Conservation (phyloP, 441 rosid species). For the Oxalis stricta region DNA sequence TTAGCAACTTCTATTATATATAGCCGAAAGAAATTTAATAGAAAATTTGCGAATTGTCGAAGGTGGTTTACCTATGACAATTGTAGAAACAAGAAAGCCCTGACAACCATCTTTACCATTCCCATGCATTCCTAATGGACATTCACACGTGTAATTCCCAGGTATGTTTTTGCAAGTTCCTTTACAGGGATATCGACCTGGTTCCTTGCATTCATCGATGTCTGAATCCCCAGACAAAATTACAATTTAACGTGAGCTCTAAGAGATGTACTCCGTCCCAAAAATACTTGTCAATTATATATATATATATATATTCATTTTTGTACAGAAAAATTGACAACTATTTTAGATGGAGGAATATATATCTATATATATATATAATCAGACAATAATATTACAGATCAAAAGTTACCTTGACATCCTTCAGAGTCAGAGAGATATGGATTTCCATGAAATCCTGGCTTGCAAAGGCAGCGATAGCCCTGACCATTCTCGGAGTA, state of each 20-base stretch:
- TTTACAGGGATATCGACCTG: not conserved
- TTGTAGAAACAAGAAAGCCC: not conserved
- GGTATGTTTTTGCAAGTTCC: not conserved
- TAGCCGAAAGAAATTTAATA: too few relatives aligned
- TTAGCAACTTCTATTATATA: too few relatives aligned
- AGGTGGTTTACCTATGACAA: not conserved
- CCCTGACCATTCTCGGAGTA: conserved; percentile 3
- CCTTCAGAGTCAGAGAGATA: conserved; percentile 2
- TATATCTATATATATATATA: too few relatives aligned
- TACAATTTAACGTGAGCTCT: too few relatives aligned
- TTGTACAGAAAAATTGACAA: too few relatives aligned
- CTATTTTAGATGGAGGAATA: too few relatives aligned
- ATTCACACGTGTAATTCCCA: conserved; percentile 5
- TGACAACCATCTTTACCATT: conserved; percentile 7
- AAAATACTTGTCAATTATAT: not conserved
- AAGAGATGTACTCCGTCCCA: too few relatives aligned
- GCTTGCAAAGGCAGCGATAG: conserved; percentile 6
- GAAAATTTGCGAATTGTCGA: not conserved
- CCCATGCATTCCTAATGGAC: conserved; percentile 8
- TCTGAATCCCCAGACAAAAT: not conserved
- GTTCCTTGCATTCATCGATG: not conserved
- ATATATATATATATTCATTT: not conserved
- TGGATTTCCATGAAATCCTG: conserved; percentile 10
- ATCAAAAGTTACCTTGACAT: conserved; percentile 3
- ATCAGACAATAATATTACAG: too few relatives aligned